A percentile compares a stretch with the other conserved stretches of the same genome.
phyloP scores from a whole-genome alignment of 768 basidiomycete genomes.

The Cyclocybe aegerita region DNA sequence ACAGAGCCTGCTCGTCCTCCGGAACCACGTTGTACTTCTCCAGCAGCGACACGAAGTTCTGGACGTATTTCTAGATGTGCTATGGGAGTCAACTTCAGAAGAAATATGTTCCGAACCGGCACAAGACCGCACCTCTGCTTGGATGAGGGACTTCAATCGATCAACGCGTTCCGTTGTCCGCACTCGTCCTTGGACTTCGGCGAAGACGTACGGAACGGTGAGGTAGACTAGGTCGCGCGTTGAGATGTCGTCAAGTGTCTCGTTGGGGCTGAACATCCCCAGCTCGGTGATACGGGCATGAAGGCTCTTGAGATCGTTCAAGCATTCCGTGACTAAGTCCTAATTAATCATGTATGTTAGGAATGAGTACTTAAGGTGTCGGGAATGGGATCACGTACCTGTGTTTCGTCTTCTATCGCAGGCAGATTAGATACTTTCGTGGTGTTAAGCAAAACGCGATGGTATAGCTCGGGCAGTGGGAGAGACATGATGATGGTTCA shows the following conservation, averaged over 20 bases:
- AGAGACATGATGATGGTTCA: constrained; percentile 20
- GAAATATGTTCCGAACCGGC: background rate
- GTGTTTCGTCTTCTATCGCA: constrained; percentile 41
- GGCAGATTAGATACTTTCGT: constrained; percentile 39
- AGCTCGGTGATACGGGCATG: constrained; percentile 55
- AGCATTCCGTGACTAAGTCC: constrained; percentile 57
- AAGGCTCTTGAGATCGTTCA: constrained; percentile 56
- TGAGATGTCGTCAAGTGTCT: constrained; percentile 78
- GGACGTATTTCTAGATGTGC: constrained; percentile 45
- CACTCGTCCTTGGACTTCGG: constrained; percentile 64
- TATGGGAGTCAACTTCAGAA: constrained; percentile 19
- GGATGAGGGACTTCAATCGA: constrained; percentile 53
- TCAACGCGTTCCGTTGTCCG: constrained; percentile 55
- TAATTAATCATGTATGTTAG: constrained; percentile 23
- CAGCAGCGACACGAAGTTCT: constrained; percentile 45
- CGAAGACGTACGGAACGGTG: constrained; percentile 63
- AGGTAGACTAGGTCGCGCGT: constrained; percentile 78
- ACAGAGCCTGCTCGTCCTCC: constrained; percentile 55
- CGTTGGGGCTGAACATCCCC: constrained; percentile 81
- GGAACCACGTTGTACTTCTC: constrained; percentile 70
- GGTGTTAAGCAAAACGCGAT: constrained; percentile 31
- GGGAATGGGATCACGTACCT: constrained; percentile 26
- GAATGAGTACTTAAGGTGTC: background rate
- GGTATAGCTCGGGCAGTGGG: constrained; percentile 39
- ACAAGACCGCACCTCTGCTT: constrained; percentile 52